phyloP scores from a whole-genome alignment of 495 filamentous ascomycete species.

The Penicillium taxi region DNA sequence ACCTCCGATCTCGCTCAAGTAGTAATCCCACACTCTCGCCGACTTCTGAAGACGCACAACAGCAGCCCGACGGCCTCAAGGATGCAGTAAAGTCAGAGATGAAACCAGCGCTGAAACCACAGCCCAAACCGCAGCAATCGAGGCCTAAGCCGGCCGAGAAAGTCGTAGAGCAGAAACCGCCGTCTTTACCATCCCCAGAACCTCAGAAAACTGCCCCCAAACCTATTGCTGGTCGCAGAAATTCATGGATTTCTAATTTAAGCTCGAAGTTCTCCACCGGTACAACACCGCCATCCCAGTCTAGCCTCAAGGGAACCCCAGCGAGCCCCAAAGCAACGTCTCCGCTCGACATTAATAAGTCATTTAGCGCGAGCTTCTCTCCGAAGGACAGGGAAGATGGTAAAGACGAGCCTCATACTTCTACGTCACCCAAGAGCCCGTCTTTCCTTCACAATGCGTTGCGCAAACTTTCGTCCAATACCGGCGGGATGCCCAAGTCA shows the following conservation, averaged over 20 bases:
- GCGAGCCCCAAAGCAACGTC: conserved; percentile 40
- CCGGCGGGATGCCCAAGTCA: conserved; percentile 41
- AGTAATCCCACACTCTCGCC: conserved; percentile 17
- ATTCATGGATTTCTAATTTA: conserved; percentile 86
- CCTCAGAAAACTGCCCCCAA: conserved; percentile 33
- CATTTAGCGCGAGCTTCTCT: conserved; percentile 45
- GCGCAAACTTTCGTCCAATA: conserved; percentile 67
- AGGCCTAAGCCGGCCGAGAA: conserved; percentile 17
- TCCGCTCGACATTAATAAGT: conserved; percentile 37
- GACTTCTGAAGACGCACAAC: conserved; percentile 6
- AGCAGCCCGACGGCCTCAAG: background rate
- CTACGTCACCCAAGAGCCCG: conserved; percentile 58
- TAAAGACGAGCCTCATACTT: conserved; percentile 52
- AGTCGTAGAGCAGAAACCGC: conserved; percentile 11
- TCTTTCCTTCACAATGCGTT: conserved; percentile 78
- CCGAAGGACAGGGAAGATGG: conserved; percentile 51
- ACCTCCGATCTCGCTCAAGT: conserved; percentile 19
- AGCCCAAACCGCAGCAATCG: conserved; percentile 13
- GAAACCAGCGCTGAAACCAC: conserved; percentile 8
- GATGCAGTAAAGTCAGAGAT: background rate
- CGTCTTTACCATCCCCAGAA: conserved; percentile 16
- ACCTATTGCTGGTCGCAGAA: conserved; percentile 46
- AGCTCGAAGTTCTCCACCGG: conserved; percentile 86
- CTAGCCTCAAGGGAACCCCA: conserved; percentile 32
- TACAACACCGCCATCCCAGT: conserved; percentile 41